Conservation (phyloP, 371 early-diverging fungal species). For the Apophysomyces trapeziformis region DNA sequence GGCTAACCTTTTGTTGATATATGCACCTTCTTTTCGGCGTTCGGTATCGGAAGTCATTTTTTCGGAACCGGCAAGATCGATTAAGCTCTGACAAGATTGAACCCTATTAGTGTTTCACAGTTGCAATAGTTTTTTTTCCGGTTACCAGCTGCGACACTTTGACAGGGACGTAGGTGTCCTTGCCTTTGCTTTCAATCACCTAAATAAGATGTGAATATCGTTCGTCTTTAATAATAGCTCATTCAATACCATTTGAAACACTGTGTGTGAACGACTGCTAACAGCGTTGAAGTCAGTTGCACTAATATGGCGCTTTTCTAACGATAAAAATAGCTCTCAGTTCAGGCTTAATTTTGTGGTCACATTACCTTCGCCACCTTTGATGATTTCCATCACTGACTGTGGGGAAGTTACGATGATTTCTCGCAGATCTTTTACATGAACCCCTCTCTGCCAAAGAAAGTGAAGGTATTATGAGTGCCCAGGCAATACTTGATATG, state of each 20-base stretch:
- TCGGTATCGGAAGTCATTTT: constrained; percentile 73
- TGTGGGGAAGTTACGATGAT: constrained; percentile 85
- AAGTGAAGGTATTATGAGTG: not conserved
- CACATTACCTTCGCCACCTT: constrained; percentile 73
- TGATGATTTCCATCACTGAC: constrained; percentile 80
- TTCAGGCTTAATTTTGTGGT: not conserved
- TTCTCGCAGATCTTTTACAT: constrained; percentile 86
- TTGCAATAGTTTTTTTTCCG: not conserved
- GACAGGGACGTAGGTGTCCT: not conserved
- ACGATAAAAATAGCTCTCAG: constrained; percentile 4
- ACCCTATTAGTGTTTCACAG: constrained; percentile 8
- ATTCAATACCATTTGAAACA: constrained; percentile 80
- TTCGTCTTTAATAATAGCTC: not conserved
- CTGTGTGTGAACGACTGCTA: constrained; percentile 90
- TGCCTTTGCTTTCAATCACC: constrained; percentile 29
- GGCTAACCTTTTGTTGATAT: constrained; percentile 80
- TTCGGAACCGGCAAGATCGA: constrained; percentile 83
- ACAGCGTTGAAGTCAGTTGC: constrained; percentile 90
- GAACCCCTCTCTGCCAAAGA: constrained; percentile 74
- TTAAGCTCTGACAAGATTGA: constrained; percentile 22
- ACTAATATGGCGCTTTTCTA: constrained; percentile 78
- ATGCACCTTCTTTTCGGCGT: constrained; percentile 86
- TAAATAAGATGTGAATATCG: not conserved
- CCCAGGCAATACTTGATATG: not conserved
- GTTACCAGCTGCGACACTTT: constrained; percentile 66